Evolutionary conservation across 1,284 basidiomycete species (phyloP).

Genomic region (Cystobasidiaceae sp.): DNA sequence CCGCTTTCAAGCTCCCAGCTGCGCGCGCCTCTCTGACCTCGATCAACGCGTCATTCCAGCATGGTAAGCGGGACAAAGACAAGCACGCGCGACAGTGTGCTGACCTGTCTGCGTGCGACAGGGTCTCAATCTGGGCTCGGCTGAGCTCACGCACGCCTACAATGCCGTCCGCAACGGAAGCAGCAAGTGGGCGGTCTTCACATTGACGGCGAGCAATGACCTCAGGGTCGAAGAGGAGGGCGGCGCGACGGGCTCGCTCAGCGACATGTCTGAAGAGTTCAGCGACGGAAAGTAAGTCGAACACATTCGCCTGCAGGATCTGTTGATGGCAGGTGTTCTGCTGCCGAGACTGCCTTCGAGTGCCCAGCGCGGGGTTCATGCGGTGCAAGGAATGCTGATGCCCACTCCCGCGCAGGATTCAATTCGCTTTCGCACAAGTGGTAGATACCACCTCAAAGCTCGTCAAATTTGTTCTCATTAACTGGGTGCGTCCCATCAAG

Average conservation of each 20-base stretch:
- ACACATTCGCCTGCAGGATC: no score
- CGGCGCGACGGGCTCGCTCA: slow-evolving; percentile 72
- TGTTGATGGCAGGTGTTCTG: no score
- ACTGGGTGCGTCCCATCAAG: slow-evolving; percentile 49
- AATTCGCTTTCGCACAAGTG: slow-evolving; percentile 88
- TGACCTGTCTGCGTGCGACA: no score
- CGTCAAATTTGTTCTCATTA: slow-evolving; percentile 81
- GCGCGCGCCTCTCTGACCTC: no score
- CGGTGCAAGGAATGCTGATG: neutral
- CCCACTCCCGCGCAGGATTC: slow-evolving; percentile 58
- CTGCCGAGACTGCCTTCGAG: no score
- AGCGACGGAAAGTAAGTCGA: slow-evolving; percentile 79
- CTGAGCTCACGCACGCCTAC: slow-evolving; percentile 17
- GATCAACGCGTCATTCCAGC: no score
- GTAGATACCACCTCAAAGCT: slow-evolving; percentile 82
- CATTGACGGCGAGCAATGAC: slow-evolving; percentile 31
- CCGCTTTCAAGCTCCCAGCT: no score
- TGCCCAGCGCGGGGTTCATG: no score
- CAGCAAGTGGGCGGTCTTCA: slow-evolving; percentile 30
- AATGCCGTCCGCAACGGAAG: slow-evolving; percentile 22
- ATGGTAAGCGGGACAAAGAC: no score
- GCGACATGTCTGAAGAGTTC: slow-evolving; percentile 90
- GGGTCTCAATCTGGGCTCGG: slow-evolving; percentile 17
- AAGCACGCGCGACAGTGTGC: neutral
- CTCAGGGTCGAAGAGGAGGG: slow-evolving; percentile 33